Evolutionary conservation across 202 grass and related monocot species (phyloP).

Genomic region (Panicum hallii): DNA sequence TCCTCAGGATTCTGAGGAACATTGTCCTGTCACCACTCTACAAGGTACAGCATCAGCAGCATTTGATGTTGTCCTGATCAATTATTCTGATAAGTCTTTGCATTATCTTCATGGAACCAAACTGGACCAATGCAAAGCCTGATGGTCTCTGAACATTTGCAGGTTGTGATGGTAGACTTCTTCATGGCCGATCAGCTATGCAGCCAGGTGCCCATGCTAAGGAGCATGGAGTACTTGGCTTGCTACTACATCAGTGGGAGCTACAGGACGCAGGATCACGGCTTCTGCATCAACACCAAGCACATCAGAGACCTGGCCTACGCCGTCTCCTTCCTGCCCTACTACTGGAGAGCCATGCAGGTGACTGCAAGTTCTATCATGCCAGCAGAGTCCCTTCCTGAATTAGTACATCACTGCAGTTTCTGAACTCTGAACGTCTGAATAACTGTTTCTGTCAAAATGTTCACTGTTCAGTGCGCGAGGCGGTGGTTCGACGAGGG

Average conservation of each 20-base stretch:
- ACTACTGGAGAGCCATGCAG: conserved; percentile 99
- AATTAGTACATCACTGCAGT: background rate
- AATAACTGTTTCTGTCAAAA: background rate
- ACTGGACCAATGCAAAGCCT: background rate
- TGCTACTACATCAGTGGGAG: conserved; percentile 93
- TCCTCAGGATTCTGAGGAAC: conserved; percentile 69
- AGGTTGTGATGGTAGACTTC: conserved; percentile 92
- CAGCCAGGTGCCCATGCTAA: conserved; percentile 90
- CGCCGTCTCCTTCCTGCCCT: conserved; percentile 77
- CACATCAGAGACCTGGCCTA: conserved; percentile 78
- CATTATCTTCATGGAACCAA: background rate
- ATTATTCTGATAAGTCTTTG: background rate
- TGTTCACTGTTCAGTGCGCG: conserved; percentile 57
- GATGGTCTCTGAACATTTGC: conserved; percentile 25
- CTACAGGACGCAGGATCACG: conserved; percentile 74
- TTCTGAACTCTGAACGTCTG: conserved; percentile 1
- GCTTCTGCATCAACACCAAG: conserved; percentile 71
- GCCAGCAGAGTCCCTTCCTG: background rate
- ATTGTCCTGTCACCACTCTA: conserved; percentile 74
- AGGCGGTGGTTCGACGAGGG: conserved; percentile 89
- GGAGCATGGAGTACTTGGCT: conserved; percentile 71
- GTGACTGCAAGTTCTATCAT: conserved; percentile 9
- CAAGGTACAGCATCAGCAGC: conserved; percentile 50
- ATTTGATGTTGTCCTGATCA: background rate
- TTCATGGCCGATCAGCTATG: conserved; percentile 97